These are phyloP conservation scores for Copromyces sp. DNA, from an alignment of 495 filamentous ascomycete genomes.

Conservation along the genomic window DNA sequence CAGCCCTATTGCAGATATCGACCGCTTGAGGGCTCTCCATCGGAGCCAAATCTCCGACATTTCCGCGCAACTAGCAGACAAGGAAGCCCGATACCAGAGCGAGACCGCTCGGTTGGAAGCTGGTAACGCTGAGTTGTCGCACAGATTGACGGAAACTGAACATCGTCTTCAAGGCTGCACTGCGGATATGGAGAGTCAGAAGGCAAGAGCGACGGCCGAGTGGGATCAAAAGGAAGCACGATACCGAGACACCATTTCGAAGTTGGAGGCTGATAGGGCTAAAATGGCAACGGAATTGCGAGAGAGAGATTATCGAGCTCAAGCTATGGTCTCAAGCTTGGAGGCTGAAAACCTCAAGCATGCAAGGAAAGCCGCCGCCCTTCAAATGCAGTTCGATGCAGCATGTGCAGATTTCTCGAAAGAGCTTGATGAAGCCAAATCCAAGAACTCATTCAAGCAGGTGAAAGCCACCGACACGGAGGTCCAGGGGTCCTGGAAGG, in stretches of 20 bases:
- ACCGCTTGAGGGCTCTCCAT: no score
- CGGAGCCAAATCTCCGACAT: no score
- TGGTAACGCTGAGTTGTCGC: no score
- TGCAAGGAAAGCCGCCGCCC: neutral
- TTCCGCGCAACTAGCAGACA: no score
- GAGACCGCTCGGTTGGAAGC: no score
- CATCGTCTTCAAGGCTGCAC: neutral
- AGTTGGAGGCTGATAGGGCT: neutral
- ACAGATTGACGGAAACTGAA: no score
- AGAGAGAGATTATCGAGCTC: neutral
- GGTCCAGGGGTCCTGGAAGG: conserved; percentile 3
- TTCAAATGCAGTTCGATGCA: neutral
- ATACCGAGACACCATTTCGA: neutral
- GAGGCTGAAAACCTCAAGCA: neutral
- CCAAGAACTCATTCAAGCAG: neutral
- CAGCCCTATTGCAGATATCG: no score
- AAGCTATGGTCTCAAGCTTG: neutral
- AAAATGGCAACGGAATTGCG: neutral
- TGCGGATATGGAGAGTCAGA: neutral
- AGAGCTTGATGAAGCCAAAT: neutral
- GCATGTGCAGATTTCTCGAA: neutral
- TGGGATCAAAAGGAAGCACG: no score
- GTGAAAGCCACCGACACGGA: neutral
- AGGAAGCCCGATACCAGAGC: no score
- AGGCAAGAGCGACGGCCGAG: neutral